A percentile compares a stretch with the other conserved stretches of the same genome.
Evolutionary conservation across 1,284 basidiomycete species (phyloP).

Genomic region (Ceratobasidium papillatum): DNA sequence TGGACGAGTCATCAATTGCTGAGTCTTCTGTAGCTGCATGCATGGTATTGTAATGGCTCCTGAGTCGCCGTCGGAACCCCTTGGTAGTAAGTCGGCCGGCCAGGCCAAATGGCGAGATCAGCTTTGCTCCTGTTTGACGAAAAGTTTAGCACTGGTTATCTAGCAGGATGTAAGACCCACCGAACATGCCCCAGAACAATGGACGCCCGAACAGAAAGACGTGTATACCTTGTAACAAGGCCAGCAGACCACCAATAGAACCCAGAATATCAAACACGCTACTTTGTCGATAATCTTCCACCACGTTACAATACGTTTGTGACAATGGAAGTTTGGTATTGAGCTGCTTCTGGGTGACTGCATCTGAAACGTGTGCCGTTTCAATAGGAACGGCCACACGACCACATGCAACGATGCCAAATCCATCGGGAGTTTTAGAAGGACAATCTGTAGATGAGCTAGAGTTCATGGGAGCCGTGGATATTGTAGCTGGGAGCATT

Average conservation of each 20-base stretch:
- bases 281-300: conserved; percentile 11
- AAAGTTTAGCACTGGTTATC: too few relatives aligned
- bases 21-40: background rate
- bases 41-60: background rate
- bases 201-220: conserved; percentile 16
- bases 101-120: conserved; percentile 7
- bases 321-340: background rate
- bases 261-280: conserved; percentile 5
- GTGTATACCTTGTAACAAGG: conserved; percentile 20
- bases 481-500: too few relatives aligned
- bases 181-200: conserved; percentile 22
- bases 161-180: background rate
- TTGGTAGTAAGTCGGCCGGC: background rate
- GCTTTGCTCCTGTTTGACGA: conserved; percentile 35
- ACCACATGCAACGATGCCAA: background rate
- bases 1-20: background rate
- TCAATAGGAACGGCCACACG: background rate
- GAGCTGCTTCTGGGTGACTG: background rate
- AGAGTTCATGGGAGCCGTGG: too few relatives aligned
- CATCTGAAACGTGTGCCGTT: too few relatives aligned
- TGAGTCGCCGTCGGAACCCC: background rate
- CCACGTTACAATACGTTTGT: background rate
- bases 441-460: too few relatives aligned
- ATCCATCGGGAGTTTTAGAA: too few relatives aligned
- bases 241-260: conserved; percentile 19